These are phyloP conservation scores for Strobilomyces dryophilus DNA, from an alignment of 768 basidiomycete genomes.

Conservation along the genomic window DNA sequence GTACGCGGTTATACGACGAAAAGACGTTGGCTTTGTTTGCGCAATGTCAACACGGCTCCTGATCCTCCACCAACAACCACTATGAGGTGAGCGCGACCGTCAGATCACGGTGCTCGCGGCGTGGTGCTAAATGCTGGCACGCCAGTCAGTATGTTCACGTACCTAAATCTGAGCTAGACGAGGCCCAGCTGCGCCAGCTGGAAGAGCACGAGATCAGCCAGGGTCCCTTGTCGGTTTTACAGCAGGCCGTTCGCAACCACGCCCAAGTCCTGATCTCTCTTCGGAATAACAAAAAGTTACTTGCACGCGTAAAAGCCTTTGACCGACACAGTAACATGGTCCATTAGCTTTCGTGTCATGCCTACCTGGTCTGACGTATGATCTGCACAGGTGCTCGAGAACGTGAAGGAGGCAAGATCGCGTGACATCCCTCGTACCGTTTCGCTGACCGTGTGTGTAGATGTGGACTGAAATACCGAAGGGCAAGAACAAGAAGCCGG, in stretches of 20 bases:
- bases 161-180: conserved; percentile 95
- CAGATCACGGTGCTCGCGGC: neutral
- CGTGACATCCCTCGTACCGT: neutral
- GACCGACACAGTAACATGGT: conserved; percentile 99
- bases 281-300: conserved; percentile 96
- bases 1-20: neutral
- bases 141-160: conserved; percentile 93
- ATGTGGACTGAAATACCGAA: conserved; percentile 99
- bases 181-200: conserved; percentile 90
- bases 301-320: conserved; percentile 95
- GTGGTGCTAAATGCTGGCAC: conserved; percentile 3
- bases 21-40: conserved; percentile 27
- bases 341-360: conserved; percentile 22
- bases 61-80: conserved; percentile 8
- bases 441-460: conserved; percentile 38
- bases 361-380: conserved; percentile 5
- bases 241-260: conserved; percentile 96
- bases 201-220: conserved; percentile 99
- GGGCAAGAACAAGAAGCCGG: conserved; percentile 97
- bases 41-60: conserved; percentile 23
- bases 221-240: conserved; percentile 92
- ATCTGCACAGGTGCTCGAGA: conserved; percentile 79
- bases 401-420: conserved; percentile 85
- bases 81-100: conserved; percentile 29
- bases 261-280: conserved; percentile 96